Evolutionary conservation across 163 green algal genomes (phyloP).

Genomic region (Chloroidium sp.): DNA sequence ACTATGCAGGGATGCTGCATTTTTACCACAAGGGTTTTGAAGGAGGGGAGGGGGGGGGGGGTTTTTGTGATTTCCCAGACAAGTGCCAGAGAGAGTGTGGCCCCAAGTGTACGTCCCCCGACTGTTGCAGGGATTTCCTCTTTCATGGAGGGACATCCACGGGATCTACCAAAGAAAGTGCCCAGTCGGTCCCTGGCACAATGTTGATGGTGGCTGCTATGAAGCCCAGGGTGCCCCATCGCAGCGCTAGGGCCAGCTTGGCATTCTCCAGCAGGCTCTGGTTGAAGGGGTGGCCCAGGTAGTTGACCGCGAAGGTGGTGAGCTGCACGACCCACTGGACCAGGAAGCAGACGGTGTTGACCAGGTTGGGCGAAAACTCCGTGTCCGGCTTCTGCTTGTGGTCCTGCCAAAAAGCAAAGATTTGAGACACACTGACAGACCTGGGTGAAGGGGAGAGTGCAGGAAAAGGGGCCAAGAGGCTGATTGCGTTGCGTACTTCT

Average conservation of each 20-base stretch:
- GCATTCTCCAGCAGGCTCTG: conserved; percentile 66
- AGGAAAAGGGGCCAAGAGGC: background rate
- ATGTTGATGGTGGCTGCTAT: conserved; percentile 34
- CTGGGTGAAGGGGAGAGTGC: background rate
- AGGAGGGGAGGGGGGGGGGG: no score
- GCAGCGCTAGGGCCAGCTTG: conserved; percentile 38
- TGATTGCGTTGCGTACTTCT: background rate
- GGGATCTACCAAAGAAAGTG: conserved; percentile 39
- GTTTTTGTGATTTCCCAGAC: no score
- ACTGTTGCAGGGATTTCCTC: no score
- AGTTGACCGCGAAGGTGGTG: conserved; percentile 96
- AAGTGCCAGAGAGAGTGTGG: no score
- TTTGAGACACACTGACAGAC: background rate
- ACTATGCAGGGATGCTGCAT: no score
- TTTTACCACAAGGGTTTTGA: no score
- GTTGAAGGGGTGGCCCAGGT: conserved; percentile 92
- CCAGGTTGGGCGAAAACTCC: conserved; percentile 94
- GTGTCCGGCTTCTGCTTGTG: conserved; percentile 66
- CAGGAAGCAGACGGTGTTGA: conserved; percentile 96
- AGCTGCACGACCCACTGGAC: conserved; percentile 82
- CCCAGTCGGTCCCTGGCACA: conserved; percentile 20
- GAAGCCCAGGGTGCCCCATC: conserved; percentile 21
- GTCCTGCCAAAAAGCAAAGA: conserved; percentile 23
- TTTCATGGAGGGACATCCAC: no score
- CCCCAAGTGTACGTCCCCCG: no score